Percentiles rank a stretch among this genome's conserved stretches.
Evolutionary conservation across 768 basidiomycete genomes (phyloP).

Genomic region (Rhodotorula sphaerocarpa): DNA sequence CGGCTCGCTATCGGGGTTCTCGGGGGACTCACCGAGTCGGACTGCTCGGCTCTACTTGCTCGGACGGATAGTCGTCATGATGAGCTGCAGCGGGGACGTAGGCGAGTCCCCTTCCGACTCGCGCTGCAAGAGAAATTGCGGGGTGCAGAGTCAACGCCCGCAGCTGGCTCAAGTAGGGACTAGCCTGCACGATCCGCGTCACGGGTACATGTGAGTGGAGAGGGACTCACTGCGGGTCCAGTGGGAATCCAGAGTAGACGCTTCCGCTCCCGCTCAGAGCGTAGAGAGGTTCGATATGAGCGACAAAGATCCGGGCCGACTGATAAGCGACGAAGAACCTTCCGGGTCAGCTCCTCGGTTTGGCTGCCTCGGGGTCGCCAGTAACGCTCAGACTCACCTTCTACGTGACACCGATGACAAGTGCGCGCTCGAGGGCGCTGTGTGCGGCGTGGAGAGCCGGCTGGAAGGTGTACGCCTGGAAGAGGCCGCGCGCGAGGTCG

Average conservation of each 20-base stretch:
- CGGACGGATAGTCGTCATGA: neutral
- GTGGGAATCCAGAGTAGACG: neutral
- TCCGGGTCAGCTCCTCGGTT: too few species aligned
- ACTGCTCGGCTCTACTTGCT: neutral
- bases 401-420: too few species aligned
- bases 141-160: neutral
- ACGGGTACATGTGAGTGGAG: neutral
- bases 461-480: too few species aligned
- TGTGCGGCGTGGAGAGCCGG: too few species aligned
- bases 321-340: neutral
- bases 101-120: slow-evolving; percentile 20
- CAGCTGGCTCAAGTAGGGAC: neutral
- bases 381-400: neutral
- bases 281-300: neutral
- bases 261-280: neutral
- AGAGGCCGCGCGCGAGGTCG: too few species aligned
- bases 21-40: neutral
- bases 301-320: neutral
- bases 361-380: too few species aligned
- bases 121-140: neutral
- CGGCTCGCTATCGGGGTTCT: too few species aligned
- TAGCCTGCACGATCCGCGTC: neutral
- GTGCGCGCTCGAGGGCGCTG: too few species aligned
- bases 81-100: neutral
- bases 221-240: neutral